Percentiles rank a stretch among this genome's conserved stretches.
These are phyloP conservation scores for Drechslerella coelobrocha DNA, from an alignment of 2,329 filamentous ascomycete genomes.

Conservation along the genomic window DNA sequence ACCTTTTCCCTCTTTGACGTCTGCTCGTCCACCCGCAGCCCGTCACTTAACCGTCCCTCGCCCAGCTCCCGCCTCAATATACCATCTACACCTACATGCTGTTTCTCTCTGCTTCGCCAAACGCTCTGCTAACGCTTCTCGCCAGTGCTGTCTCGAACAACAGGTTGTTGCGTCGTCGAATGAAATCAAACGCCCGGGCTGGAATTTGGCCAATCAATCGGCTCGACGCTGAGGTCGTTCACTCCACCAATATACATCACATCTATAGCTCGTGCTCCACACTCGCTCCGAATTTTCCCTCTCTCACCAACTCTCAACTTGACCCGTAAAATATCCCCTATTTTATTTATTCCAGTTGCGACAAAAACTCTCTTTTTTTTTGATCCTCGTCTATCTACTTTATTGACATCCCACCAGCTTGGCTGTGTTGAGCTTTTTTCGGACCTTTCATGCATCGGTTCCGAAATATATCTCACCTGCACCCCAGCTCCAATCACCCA, in stretches of 20 bases:
- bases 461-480: constrained; percentile 50
- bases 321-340: not conserved
- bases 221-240: constrained; percentile 42
- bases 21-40: constrained; percentile 23
- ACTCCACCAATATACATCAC: constrained; percentile 9
- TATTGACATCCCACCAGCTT: not conserved
- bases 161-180: constrained; percentile 31
- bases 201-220: constrained; percentile 34
- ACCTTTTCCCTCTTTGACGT: constrained; percentile 39
- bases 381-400: constrained; percentile 2
- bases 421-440: constrained; percentile 39
- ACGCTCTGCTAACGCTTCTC: constrained; percentile 3
- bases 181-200: constrained; percentile 19
- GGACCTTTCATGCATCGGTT: constrained; percentile 41
- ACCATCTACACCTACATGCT: constrained; percentile 1
- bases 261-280: constrained; percentile 4
- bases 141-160: not conserved
- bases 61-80: not conserved
- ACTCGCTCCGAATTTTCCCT: constrained; percentile 8
- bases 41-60: constrained; percentile 3
- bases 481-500: constrained; percentile 16
- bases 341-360: not conserved
- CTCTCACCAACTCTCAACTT: constrained; percentile 1
- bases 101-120: constrained; percentile 13
- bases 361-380: constrained; percentile 13